These are phyloP conservation scores for Cyclotella distinguenda DNA, from an alignment of 108 stramenopile species.

Conservation along the genomic window DNA sequence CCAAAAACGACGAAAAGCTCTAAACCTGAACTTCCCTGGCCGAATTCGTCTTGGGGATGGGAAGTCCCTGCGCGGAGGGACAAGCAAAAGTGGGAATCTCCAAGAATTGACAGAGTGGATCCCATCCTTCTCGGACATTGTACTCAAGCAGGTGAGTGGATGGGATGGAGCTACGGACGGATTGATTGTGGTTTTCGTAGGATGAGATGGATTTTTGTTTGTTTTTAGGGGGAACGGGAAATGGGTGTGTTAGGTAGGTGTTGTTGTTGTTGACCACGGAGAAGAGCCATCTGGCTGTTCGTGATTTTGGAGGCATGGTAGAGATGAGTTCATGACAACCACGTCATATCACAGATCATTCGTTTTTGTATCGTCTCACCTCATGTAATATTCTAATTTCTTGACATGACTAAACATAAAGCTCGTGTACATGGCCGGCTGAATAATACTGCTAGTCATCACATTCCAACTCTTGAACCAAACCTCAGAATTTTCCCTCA, in stretches of 20 bases:
- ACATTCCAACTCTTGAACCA: conserved; percentile 80
- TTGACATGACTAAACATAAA: conserved; percentile 51
- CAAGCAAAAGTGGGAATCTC: conserved; percentile 52
- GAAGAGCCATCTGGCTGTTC: conserved; percentile 61
- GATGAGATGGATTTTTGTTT: conserved; percentile 55
- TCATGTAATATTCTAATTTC: conserved; percentile 60
- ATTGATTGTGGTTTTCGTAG: conserved; percentile 71
- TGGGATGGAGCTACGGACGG: conserved; percentile 60
- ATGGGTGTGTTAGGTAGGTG: conserved; percentile 41
- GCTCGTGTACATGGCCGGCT: conserved; percentile 54
- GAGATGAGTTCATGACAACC: not conserved
- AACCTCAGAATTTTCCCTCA: conserved; percentile 64
- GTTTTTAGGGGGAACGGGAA: conserved; percentile 64
- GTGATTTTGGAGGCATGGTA: not conserved
- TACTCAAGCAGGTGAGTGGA: conserved; percentile 66
- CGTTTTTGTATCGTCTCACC: conserved; percentile 12
- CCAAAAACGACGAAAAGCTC: conserved; percentile 51
- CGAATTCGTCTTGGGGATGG: conserved; percentile 76
- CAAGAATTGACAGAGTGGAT: conserved; percentile 74
- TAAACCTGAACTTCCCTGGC: conserved; percentile 65
- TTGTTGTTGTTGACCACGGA: conserved; percentile 71
- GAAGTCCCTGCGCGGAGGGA: conserved; percentile 51
- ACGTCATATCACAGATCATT: not conserved
- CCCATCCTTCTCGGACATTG: conserved; percentile 73
- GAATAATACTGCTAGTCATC: conserved; percentile 60